Evolutionary conservation across 176 grass and related monocot genomes (phyloP), one percentile per base, ranked within the genome.

Genomic region (Aegilops bicornis): DNA sequence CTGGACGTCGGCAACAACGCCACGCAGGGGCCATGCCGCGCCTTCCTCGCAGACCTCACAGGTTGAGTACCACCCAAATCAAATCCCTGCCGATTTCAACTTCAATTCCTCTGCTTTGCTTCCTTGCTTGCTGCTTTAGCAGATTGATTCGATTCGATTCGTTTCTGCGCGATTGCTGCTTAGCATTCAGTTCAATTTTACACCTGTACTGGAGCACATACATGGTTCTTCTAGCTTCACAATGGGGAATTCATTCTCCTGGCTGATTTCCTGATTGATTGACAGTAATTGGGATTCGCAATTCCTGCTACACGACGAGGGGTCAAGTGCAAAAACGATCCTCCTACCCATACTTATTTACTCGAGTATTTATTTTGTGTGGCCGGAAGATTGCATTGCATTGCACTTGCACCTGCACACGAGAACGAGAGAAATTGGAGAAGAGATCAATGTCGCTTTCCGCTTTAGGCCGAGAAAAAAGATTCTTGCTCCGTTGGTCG

Each of bases 1-100:
- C 88, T 98, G 10, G 93, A 94, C n/a, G 93, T 92, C 3, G 95
- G 93, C 2, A 98, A 93, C 90, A 98, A 93, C 90, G 82, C 87
- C 14, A 95, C 91, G 9, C 95, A 98, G 89, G 95, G 91, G 3
- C 93, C 93, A 2, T 93, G 93, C 91, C 79, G 93, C 4, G 95
- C 93, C 24, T 87, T 98, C 73, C 86, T 98, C 37, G 95, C 93
- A 4, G 95, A 95, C 86, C 95, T 98, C 89, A 92, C 95, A 11
- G 95, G 90, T 94, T 32, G 31, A 32, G 36, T 37, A 1, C 36
- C 0, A 36, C 6, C 42, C 10, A 48, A 50, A 1, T 37, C 35
- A 36, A 36, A 31, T 31, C 5, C 1, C 14, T 3, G 2, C 11
- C 45, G 45, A 47, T 7, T 7, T 15, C 42, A 15, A 48, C 15